A percentile compares a stretch with the other conserved stretches of the same genome.
These are phyloP conservation scores for Agaricus blazei DNA, from an alignment of 768 basidiomycete genomes.

Conservation along the genomic window DNA sequence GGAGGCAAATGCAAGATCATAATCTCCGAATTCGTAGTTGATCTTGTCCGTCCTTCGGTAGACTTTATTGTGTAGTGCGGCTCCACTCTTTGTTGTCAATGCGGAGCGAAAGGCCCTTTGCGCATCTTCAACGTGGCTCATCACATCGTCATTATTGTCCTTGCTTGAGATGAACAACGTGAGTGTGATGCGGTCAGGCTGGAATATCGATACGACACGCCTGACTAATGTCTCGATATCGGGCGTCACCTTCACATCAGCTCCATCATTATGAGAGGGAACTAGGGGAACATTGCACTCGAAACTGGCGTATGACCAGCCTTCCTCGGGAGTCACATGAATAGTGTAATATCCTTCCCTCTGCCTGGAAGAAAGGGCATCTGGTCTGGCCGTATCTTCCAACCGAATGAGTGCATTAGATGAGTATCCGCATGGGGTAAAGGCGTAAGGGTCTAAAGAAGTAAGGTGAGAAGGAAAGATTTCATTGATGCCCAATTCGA, in stretches of 20 bases:
- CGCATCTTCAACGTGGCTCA: conserved; percentile 60
- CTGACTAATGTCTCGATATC: conserved; percentile 78
- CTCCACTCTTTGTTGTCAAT: conserved; percentile 20
- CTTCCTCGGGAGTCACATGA: conserved; percentile 96
- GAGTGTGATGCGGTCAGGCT: conserved; percentile 78
- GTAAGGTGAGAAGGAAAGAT: conserved; percentile 80
- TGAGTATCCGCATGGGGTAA: conserved; percentile 94
- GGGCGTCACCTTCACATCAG: conserved; percentile 39
- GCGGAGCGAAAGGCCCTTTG: conserved; percentile 73
- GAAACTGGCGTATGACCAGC: conserved; percentile 98
- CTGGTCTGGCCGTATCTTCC: conserved; percentile 32
- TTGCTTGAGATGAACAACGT: conserved; percentile 86
- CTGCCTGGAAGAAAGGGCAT: conserved; percentile 14
- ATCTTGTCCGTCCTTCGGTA: conserved; percentile 95
- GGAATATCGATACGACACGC: conserved; percentile 90
- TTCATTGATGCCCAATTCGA: conserved; percentile 69
- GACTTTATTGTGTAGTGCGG: conserved; percentile 13
- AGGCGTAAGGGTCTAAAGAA: conserved; percentile 87
- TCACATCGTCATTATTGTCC: conserved; percentile 36
- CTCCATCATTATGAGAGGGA: conserved; percentile 26
- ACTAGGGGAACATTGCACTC: conserved; percentile 91
- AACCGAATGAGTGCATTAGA: conserved; percentile 84
- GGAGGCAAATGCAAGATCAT: conserved; percentile 86
- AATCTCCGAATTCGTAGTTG: conserved; percentile 95
- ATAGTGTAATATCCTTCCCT: conserved; percentile 96